Percentiles rank a stretch among this genome's conserved stretches.
These are phyloP conservation scores for Colletotrichum somersetense DNA, from an alignment of 2,329 filamentous ascomycete genomes.

Conservation along the genomic window DNA sequence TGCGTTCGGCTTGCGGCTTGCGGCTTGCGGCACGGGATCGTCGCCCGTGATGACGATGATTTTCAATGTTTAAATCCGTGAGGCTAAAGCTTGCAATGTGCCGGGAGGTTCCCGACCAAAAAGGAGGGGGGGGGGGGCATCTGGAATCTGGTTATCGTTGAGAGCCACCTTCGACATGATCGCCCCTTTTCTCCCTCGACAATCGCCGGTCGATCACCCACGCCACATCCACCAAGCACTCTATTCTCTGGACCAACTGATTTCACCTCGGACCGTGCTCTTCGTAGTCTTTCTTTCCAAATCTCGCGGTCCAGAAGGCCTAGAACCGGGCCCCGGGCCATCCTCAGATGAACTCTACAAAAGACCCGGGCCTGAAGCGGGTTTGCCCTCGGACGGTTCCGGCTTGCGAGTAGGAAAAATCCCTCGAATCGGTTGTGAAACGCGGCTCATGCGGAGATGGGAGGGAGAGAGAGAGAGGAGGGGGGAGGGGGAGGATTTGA, in stretches of 20 bases:
- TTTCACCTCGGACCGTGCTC: background rate
- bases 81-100: background rate
- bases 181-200: background rate
- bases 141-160: background rate
- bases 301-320: background rate
- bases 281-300: background rate
- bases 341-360: slow-evolving; percentile 9
- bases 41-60: slow-evolving; percentile 2
- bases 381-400: background rate
- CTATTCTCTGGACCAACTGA: background rate
- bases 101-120: background rate
- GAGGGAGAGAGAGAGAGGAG: too few relatives aligned
- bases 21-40: background rate
- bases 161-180: background rate
- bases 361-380: background rate
- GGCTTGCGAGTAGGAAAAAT: background rate
- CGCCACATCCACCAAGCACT: background rate
- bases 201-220: background rate
- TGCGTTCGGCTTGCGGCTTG: slow-evolving; percentile 1
- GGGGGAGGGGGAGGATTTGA: background rate
- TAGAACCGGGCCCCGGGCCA: background rate
- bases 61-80: background rate
- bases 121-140: too few relatives aligned
- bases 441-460: background rate
- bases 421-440: background rate